phyloP scores from a whole-genome alignment of 108 stramenopile genomes.

The Cyclotella atomus region DNA sequence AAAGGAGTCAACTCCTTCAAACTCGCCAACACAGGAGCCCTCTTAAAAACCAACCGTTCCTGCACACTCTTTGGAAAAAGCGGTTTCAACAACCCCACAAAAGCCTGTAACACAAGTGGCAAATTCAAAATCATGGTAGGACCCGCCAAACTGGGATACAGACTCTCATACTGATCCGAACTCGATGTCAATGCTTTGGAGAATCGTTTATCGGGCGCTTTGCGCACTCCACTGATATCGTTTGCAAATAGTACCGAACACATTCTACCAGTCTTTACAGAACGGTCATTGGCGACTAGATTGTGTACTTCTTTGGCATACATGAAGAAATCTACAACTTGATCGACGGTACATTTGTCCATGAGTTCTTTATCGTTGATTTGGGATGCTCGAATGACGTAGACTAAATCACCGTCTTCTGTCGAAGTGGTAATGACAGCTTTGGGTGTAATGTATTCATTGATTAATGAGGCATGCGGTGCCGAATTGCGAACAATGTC shows the following conservation, averaged over 20 bases:
- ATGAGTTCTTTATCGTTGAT: constrained; percentile 53
- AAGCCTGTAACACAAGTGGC: constrained; percentile 49
- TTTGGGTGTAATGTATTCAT: constrained; percentile 38
- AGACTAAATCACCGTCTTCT: constrained; percentile 54
- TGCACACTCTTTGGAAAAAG: constrained; percentile 55
- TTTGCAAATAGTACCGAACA: constrained; percentile 51
- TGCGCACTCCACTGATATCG: constrained; percentile 51
- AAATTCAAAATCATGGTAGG: constrained; percentile 56
- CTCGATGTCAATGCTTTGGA: constrained; percentile 49
- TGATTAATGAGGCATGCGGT: constrained; percentile 47
- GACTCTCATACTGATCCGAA: constrained; percentile 48
- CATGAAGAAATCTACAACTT: constrained; percentile 52
- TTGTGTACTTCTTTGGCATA: constrained; percentile 56
- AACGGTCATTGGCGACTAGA: constrained; percentile 41
- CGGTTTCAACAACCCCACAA: constrained; percentile 52
- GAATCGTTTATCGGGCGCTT: constrained; percentile 42
- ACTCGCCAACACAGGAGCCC: constrained; percentile 41
- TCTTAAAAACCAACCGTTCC: constrained; percentile 53
- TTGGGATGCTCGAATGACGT: constrained; percentile 51
- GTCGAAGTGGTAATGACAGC: constrained; percentile 43
- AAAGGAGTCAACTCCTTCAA: constrained; percentile 50
- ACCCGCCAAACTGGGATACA: constrained; percentile 51
- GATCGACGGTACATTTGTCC: constrained; percentile 44
- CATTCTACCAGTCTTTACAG: constrained; percentile 39
- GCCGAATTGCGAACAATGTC: constrained; percentile 41